Base-by-base conservation (phyloP, 2,329 filamentous ascomycete genomes). In the Fusarium paranaense region DNA sequence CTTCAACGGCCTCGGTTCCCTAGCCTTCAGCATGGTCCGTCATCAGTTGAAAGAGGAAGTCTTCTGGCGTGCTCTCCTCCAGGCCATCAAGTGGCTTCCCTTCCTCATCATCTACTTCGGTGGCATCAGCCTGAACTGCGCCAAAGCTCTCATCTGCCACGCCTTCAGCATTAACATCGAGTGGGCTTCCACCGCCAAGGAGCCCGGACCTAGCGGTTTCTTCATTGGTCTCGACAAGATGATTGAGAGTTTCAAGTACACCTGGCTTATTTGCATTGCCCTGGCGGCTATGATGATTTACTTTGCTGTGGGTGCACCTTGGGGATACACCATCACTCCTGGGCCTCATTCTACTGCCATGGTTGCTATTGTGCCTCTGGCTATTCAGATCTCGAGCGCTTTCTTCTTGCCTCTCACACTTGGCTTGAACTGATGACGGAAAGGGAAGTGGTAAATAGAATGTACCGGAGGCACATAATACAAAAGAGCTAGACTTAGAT, bases 241-340 rank as follows among this genome's bases (percentile, higher is more conserved):
- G 62, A 83, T 82, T 42, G 88, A 84, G 74, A 87, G 89, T 63
- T 89, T 80, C 60, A 79, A 89, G 69, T 86, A 82, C 60, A 76
- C 76, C 0, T 78, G 76, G 30, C 20, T 76, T 4, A 77, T 79
- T 40, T 78, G 77, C 11, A 67, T 79, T 30, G 14, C 72, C 0
- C 27, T 79, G 3, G 66, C 77, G 0, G 77, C 69, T n/a, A 76
- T 68, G 2, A 79, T 79, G 76, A 72, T 79, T 22, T 79, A 79
- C 6, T 74, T 79, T 73, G 69, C 77, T 2, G 64, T 76, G 16
- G 77, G 69, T 13, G 77, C 77, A 0, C 77, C 77, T 2, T 77
- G 72, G 68, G 72, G 72, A 2, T 79, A 76, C 72, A 76, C 68
- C 27, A 79, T 79, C 50, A 64, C 73, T 2, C 77, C 77, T 10